phyloP scores from a whole-genome alignment of 495 filamentous ascomycete genomes.

The Talaromyces proteolyticus region DNA sequence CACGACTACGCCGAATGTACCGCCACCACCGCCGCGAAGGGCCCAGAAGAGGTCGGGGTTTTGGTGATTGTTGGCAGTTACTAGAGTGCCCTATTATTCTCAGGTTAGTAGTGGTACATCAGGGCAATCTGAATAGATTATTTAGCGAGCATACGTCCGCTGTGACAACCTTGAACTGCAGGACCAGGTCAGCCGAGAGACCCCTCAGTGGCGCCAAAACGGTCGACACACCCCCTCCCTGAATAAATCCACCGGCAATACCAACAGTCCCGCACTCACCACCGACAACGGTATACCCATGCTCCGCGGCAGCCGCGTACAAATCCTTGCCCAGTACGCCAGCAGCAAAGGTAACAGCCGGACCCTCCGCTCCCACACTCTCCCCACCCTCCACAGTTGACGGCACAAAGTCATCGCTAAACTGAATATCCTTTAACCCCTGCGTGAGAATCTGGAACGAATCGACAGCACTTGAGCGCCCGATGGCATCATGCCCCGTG shows the following conservation, averaged over 20 bases:
- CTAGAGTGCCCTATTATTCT: conserved; percentile 34
- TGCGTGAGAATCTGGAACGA: conserved; percentile 49
- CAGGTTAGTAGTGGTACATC: no score
- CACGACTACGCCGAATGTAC: conserved; percentile 47
- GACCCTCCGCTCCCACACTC: not conserved
- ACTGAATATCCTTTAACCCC: conserved; percentile 34
- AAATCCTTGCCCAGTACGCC: conserved; percentile 43
- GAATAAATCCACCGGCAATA: conserved; percentile 44
- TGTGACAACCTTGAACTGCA: conserved; percentile 29
- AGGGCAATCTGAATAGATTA: no score
- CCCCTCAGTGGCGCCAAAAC: conserved; percentile 29
- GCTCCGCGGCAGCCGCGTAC: conserved; percentile 26
- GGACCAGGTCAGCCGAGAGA: conserved; percentile 30
- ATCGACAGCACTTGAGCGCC: conserved; percentile 44
- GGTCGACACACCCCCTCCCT: conserved; percentile 53
- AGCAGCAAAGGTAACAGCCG: conserved; percentile 46
- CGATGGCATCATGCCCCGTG: conserved; percentile 48
- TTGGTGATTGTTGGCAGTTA: conserved; percentile 29
- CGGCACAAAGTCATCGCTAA: conserved; percentile 22
- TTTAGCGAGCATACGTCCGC: conserved; percentile 35
- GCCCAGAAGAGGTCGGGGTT: conserved; percentile 48
- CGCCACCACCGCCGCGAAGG: conserved; percentile 49
- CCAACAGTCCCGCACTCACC: conserved; percentile 19
- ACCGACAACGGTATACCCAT: conserved; percentile 8
- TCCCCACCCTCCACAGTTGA: conserved; percentile 14